phyloP scores from a whole-genome alignment of 2,329 filamentous ascomycete genomes.

The Ustilaginoidea virens region DNA sequence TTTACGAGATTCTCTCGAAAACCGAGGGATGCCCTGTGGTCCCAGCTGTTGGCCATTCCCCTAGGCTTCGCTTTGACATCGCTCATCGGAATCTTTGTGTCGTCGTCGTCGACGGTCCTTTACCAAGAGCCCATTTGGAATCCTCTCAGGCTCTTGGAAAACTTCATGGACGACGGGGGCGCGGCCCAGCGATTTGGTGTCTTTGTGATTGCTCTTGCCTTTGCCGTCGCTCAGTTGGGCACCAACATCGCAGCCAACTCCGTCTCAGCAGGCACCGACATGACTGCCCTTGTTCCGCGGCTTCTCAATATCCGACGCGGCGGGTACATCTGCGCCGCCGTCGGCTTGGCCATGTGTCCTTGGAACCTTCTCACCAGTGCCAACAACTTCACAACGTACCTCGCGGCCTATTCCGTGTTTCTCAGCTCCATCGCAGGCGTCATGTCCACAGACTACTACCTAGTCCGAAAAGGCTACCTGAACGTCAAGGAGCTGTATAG shows the following conservation, averaged over 20 bases:
- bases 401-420: constrained; percentile 86
- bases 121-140: constrained; percentile 58
- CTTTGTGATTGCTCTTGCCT: constrained; percentile 55
- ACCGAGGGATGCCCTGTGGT: constrained; percentile 63
- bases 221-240: constrained; percentile 66
- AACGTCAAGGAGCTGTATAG: constrained; percentile 69
- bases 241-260: constrained; percentile 83
- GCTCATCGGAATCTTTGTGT: constrained; percentile 70
- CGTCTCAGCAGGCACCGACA: constrained; percentile 67
- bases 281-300: constrained; percentile 66
- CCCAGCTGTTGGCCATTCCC: constrained; percentile 63
- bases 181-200: constrained; percentile 58
- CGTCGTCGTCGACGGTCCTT: constrained; percentile 55
- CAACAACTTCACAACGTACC: constrained; percentile 82
- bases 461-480: constrained; percentile 69
- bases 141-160: constrained; percentile 49
- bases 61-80: constrained; percentile 62
- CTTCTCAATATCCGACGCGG: constrained; percentile 77
- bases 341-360: constrained; percentile 77
- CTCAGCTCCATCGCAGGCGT: constrained; percentile 89
- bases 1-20: constrained; percentile 72
- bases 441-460: constrained; percentile 77
- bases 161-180: constrained; percentile 53
- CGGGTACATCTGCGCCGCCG: constrained; percentile 65
- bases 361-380: constrained; percentile 60